Evolutionary conservation across 2,329 filamentous ascomycete genomes (phyloP), one percentile per base, ranked within the genome.

Genomic region (Cadophora malorum): DNA sequence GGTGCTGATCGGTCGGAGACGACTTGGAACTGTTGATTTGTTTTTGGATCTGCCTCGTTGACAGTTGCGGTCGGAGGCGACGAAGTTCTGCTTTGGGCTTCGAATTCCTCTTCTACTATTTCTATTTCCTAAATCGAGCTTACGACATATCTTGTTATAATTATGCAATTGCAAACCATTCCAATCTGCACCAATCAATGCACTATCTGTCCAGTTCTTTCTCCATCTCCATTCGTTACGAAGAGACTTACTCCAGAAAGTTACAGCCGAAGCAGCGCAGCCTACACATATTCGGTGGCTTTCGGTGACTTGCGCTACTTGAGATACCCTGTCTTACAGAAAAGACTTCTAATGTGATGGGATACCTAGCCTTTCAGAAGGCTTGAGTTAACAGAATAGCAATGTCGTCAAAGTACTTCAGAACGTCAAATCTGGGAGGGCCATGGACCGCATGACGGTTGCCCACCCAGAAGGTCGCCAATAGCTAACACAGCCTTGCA

Each of bases 1-100:
- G 52, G 45, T 41, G 68, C 66, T 66, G 63, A 58, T 65, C 45
- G 56, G 68, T 59, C 21, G 65, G 55, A 56, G 49, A 58, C 49
- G 59, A 25, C 66, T 58, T 47, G 23, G 61, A 49, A 16, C 55
- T 63, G 23, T 38, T 49, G 31, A n/a, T 23, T 28, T 23, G n/a
- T 25, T 16, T 21, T 16, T 55, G 21, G 19, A 19, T 63, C 10
- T 38, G 50, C 19, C 33, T 59, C 33, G 33, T 28, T 59, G 35
- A 45, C 56, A 8, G 28, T 4, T 19, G 9, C 4, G 21, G 56
- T 41, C 56, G 35, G 35, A 59, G 56, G 25, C 45, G 56, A 59
- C 45, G 56, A 45, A 1, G 1, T 53, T 21, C 19, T 45, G n/a
- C 21, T 21, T 45, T 41, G 28, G 56, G 21, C 21, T 41, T 25